Evolutionary conservation across 192 early-diverging fungal genomes (phyloP), one percentile per base, ranked within the genome.

Genomic region (Jimgerdemannia flammicorona): DNA sequence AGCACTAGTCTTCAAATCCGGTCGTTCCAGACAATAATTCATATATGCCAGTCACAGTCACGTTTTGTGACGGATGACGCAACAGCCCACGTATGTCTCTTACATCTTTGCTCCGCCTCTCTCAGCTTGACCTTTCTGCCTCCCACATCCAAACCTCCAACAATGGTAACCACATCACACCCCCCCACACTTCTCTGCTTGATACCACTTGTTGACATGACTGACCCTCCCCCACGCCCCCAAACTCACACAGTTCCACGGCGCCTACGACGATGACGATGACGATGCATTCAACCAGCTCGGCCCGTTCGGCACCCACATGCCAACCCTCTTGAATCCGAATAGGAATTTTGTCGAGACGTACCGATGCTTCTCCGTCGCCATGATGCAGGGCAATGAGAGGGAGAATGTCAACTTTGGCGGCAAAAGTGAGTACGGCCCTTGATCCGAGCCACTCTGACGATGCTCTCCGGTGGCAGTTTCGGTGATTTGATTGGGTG

Each of bases 381-480:
- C 88, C 18, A 90, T 93, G 90, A 90, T 93, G 90, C 85, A 82
- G 77, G 89, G 90, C 14, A 91, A 88, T 72, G 93, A 93, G 64
- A 80, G 91, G 72, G 86, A 89, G 18, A 92, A 90, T 59, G 85
- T 92, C 1, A 93, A 92, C 72, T 91, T 86, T 70, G 93, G 94
- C 54, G 94, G 94, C 65, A 95, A 95, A 78, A 93, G 93, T 95
- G 87, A 66, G 81, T 68, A 54, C 29, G 19, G 29, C 29, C 29
- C 29, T 29, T 29, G 29, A 29, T 29, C 29, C 29, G 29, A 29
- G 29, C 29, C 29, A 29, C 29, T 29, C 29, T 29, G 4, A 9
- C 4, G 8, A n/a, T n/a, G 40, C 49, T 70, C 14, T 49, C 54
- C 29, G 54, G 29, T 29, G 29, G 49, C 49, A 59, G 49, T 6